Conservation (phyloP, 1,284 basidiomycete genomes). For the Hemileia vastatrix region DNA sequence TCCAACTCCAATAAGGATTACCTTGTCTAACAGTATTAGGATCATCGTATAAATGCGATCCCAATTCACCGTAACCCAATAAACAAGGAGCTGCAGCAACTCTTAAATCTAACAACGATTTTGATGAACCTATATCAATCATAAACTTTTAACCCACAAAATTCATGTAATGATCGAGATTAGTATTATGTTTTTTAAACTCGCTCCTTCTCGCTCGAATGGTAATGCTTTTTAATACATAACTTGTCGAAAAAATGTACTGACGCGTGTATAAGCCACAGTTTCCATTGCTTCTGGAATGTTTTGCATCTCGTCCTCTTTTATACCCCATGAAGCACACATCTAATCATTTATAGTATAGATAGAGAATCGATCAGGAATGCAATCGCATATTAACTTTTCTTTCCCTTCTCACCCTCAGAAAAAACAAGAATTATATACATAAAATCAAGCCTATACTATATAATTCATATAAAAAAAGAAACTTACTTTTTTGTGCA, state of each 20-base stretch:
- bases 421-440: not conserved
- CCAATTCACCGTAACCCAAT: slow-evolving; percentile 89
- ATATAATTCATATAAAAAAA: slow-evolving; percentile 48
- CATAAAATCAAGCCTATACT: slow-evolving; percentile 52
- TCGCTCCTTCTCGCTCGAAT: too few relatives aligned
- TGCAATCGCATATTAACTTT: too few relatives aligned
- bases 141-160: slow-evolving; percentile 58
- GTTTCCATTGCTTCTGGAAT: slow-evolving; percentile 8
- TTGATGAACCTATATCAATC: slow-evolving; percentile 62
- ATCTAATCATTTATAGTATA: too few relatives aligned
- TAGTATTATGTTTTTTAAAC: slow-evolving; percentile 54
- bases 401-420: too few relatives aligned
- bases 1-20: slow-evolving; percentile 56
- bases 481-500: slow-evolving; percentile 53
- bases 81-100: slow-evolving; percentile 78
- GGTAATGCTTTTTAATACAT: too few relatives aligned
- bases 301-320: not conserved
- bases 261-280: slow-evolving; percentile 11
- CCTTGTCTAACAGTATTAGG: slow-evolving; percentile 53
- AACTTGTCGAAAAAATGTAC: not conserved
- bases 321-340: slow-evolving; percentile 5
- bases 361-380: too few relatives aligned
- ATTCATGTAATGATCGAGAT: slow-evolving; percentile 51
- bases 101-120: slow-evolving; percentile 62
- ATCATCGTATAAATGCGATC: slow-evolving; percentile 59